A percentile compares a stretch with the other conserved stretches of the same genome.
phyloP scores from a whole-genome alignment of 1,284 basidiomycete genomes.

The Ustilago sp. region DNA sequence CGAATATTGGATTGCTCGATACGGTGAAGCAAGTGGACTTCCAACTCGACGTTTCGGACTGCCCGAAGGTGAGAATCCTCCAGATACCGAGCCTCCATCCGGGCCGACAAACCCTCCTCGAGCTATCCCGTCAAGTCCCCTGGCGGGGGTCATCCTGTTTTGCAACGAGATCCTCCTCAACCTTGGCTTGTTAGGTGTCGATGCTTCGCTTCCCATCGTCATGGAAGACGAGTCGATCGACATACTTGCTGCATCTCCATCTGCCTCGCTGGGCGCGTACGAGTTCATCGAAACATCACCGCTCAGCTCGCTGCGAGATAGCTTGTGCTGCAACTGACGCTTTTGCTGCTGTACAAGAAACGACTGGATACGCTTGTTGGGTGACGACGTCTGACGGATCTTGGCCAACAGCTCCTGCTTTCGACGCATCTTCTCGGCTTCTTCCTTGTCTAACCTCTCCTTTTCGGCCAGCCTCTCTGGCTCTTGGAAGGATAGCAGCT shows the following conservation, averaged over 20 bases:
- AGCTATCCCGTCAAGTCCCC: constrained; percentile 1
- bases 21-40: constrained; percentile 37
- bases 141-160: constrained; percentile 24
- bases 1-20: constrained; percentile 32
- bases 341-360: constrained; percentile 28
- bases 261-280: constrained; percentile 17
- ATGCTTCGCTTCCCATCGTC: constrained; percentile 5
- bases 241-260: constrained; percentile 25
- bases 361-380: constrained; percentile 42
- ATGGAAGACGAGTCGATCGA: constrained; percentile 31
- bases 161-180: constrained; percentile 35
- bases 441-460: constrained; percentile 37
- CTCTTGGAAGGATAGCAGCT: constrained; percentile 59
- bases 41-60: constrained; percentile 25
- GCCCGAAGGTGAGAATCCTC: constrained; percentile 21
- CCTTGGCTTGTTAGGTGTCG: constrained; percentile 28
- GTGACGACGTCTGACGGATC: constrained; percentile 44
- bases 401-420: constrained; percentile 49
- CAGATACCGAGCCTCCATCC: constrained; percentile 10
- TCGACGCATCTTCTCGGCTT: constrained; percentile 41
- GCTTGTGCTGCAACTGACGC: constrained; percentile 22
- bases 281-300: constrained; percentile 32
- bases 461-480: constrained; percentile 42
- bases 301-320: constrained; percentile 25
- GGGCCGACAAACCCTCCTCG: constrained; percentile 4